These are phyloP conservation scores for Trichosporon sp. DNA, from an alignment of 1,284 basidiomycete genomes.

Conservation along the genomic window DNA sequence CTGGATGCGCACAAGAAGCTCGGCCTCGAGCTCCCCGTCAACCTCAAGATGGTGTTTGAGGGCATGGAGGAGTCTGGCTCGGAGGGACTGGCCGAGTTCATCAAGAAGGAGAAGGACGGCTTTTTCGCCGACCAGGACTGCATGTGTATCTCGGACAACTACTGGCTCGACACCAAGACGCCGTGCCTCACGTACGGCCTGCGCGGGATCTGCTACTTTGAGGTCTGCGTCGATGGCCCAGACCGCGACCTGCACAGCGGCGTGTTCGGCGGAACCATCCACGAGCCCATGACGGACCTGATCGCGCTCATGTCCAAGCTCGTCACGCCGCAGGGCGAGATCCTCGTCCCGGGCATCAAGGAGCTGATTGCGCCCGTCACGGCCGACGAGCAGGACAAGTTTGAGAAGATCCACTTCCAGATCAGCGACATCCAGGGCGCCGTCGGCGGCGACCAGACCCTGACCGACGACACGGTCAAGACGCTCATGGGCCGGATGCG, in stretches of 20 bases:
- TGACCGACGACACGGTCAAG: constrained; percentile 74
- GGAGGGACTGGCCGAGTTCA: constrained; percentile 87
- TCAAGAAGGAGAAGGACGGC: constrained; percentile 68
- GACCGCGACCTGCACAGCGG: constrained; percentile 89
- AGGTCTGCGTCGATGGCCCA: constrained; percentile 76
- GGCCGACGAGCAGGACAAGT: constrained; percentile 67
- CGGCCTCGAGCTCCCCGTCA: constrained; percentile 78
- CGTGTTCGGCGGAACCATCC: constrained; percentile 76
- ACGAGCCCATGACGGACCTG: constrained; percentile 70
- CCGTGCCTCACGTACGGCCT: constrained; percentile 52
- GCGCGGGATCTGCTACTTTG: constrained; percentile 86
- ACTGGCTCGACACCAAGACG: constrained; percentile 51
- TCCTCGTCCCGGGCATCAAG: constrained; percentile 85
- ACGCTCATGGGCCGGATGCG: constrained; percentile 53
- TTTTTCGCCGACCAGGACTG: constrained; percentile 91
- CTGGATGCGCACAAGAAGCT: constrained; percentile 77
- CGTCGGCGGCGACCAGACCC: constrained; percentile 68
- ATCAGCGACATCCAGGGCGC: constrained; percentile 68
- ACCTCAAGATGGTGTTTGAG: constrained; percentile 91
- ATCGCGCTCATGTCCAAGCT: constrained; percentile 62
- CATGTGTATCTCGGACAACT: constrained; percentile 72
- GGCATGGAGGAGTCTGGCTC: constrained; percentile 98
- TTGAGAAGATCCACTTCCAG: constrained; percentile 67
- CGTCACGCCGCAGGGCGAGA: constrained; percentile 73
- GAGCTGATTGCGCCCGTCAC: constrained; percentile 76